Conservation (phyloP, 441 rosid genomes). For the Eutrema salsugineum region DNA sequence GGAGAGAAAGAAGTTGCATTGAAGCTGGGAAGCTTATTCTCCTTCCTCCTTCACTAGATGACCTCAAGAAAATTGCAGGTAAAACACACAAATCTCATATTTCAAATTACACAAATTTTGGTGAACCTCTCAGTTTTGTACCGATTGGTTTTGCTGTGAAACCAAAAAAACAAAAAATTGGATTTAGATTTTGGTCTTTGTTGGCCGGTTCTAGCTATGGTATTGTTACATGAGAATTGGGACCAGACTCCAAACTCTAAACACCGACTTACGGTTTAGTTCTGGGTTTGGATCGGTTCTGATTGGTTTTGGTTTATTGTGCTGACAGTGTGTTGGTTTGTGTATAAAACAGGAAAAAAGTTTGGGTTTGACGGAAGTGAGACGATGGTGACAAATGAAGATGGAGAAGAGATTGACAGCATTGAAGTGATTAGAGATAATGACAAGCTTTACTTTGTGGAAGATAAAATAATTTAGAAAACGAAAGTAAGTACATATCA, state of each 20-base stretch:
- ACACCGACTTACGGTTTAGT: not conserved
- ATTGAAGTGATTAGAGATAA: conserved; percentile 84
- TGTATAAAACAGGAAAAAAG: conserved; percentile 54
- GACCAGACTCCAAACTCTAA: not conserved
- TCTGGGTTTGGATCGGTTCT: not conserved
- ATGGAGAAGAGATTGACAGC: conserved; percentile 78
- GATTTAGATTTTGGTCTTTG: not conserved
- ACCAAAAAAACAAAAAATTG: not conserved
- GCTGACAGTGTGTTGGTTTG: not conserved
- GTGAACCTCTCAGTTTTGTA: not conserved
- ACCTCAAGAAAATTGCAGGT: conserved; percentile 80
- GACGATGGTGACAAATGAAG: conserved; percentile 56
- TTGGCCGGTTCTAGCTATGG: not conserved
- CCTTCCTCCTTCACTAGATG: conserved; percentile 62
- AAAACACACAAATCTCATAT: not conserved
- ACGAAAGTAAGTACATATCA: not conserved
- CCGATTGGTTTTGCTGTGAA: not conserved
- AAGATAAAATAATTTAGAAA: conserved; percentile 19
- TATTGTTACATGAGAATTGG: not conserved
- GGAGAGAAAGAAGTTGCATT: conserved; percentile 36
- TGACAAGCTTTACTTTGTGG: conserved; percentile 73
- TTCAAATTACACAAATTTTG: not conserved
- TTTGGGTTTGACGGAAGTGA: conserved; percentile 57
- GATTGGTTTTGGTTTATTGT: not conserved
- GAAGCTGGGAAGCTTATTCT: conserved; percentile 64